Conservation (phyloP, 331 rosid species). For the Erythrophleum ivorense region DNA sequence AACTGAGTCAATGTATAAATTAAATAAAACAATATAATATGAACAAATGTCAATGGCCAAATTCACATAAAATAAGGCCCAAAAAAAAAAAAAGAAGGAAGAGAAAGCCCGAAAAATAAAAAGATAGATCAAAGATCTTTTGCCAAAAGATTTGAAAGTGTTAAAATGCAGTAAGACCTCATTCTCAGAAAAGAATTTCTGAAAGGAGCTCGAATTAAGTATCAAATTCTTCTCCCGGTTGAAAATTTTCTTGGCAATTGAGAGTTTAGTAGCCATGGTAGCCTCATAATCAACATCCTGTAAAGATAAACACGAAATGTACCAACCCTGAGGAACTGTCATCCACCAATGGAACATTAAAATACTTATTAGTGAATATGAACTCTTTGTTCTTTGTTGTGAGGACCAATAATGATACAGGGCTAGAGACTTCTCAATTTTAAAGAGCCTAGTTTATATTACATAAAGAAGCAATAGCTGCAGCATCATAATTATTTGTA, state of each 20-base stretch:
- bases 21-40: slow-evolving; percentile 19
- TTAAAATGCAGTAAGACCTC: slow-evolving; percentile 60
- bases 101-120: slow-evolving; percentile 6
- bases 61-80: slow-evolving; percentile 24
- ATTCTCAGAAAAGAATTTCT: slow-evolving; percentile 73
- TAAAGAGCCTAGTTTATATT: slow-evolving; percentile 8
- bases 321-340: slow-evolving; percentile 33
- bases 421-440: slow-evolving; percentile 16
- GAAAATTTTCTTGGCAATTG: slow-evolving; percentile 86
- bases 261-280: slow-evolving; percentile 76
- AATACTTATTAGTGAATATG: background rate
- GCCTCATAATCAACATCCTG: slow-evolving; percentile 97
- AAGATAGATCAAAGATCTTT: slow-evolving; percentile 2
- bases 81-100: background rate
- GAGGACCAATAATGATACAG: background rate
- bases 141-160: slow-evolving; percentile 35
- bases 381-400: background rate
- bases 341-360: slow-evolving; percentile 26
- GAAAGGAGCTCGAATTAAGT: slow-evolving; percentile 75
- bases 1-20: slow-evolving; percentile 29
- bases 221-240: slow-evolving; percentile 70
- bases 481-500: slow-evolving; percentile 12
- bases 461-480: slow-evolving; percentile 31
- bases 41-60: slow-evolving; percentile 16
- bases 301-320: slow-evolving; percentile 31